phyloP scores from a whole-genome alignment of 2,329 filamentous ascomycete species.

The Alternaria triticina region DNA sequence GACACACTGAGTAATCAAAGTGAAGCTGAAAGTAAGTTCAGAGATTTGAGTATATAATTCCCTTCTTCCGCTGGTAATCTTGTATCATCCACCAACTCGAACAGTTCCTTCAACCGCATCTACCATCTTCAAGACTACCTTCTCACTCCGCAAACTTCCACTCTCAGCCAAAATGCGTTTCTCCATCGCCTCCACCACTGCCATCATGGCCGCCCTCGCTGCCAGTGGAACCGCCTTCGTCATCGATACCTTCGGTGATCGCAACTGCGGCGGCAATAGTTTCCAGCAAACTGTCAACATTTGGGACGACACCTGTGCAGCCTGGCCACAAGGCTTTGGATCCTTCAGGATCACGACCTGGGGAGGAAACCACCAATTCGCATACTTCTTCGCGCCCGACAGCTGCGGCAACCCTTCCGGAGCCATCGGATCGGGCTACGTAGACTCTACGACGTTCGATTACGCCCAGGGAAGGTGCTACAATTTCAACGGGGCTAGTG shows the following conservation, averaged over 20 bases:
- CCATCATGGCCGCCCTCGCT: neutral
- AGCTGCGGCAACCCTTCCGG: slow-evolving; percentile 1
- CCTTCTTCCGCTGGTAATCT: neutral
- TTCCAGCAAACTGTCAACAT: neutral
- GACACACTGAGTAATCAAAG: neutral
- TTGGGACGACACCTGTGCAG: slow-evolving; percentile 8
- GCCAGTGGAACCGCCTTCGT: neutral
- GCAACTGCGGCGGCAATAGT: neutral
- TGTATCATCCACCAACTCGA: neutral
- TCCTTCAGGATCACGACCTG: slow-evolving; percentile 2
- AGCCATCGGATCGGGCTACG: neutral
- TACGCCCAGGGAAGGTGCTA: neutral
- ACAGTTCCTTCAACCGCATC: neutral
- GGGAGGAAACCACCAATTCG: neutral
- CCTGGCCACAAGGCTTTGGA: neutral
- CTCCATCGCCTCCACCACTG: neutral
- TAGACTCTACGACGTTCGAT: neutral
- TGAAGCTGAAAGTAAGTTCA: neutral
- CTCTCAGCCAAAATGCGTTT: neutral
- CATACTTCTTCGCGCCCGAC: slow-evolving; percentile 4
- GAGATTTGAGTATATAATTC: neutral
- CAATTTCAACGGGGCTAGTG: neutral
- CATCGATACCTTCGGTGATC: neutral
- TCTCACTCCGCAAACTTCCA: neutral
- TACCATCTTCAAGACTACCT: neutral